phyloP scores from a whole-genome alignment of 2,329 filamentous ascomycete genomes.

The Didymella lethalis region DNA sequence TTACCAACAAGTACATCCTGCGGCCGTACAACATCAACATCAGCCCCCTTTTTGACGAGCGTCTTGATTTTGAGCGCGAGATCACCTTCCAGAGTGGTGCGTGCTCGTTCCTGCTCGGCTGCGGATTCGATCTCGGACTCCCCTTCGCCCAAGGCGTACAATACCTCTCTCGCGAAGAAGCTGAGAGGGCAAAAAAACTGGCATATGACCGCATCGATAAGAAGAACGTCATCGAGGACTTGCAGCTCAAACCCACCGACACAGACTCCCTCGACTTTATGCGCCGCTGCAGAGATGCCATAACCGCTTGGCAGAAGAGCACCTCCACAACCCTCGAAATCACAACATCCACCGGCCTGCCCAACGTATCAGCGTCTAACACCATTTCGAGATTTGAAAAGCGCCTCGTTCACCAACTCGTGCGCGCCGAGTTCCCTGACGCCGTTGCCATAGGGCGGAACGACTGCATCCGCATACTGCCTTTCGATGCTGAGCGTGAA shows the following conservation, averaged over 20 bases:
- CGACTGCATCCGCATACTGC: constrained; percentile 55
- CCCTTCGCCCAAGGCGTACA: constrained; percentile 66
- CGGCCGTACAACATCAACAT: constrained; percentile 72
- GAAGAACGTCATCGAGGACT: constrained; percentile 48
- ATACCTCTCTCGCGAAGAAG: constrained; percentile 69
- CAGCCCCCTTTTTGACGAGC: constrained; percentile 63
- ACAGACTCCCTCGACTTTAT: constrained; percentile 62
- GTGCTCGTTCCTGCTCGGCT: constrained; percentile 66
- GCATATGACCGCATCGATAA: constrained; percentile 54
- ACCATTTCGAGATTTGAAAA: constrained; percentile 63
- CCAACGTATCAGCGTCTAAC: constrained; percentile 22
- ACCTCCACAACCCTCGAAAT: constrained; percentile 34
- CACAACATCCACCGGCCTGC: constrained; percentile 40
- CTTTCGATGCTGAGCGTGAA: constrained; percentile 55
- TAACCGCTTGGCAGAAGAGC: constrained; percentile 56
- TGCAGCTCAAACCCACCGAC: constrained; percentile 62
- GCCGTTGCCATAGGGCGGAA: constrained; percentile 54
- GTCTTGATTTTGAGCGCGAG: constrained; percentile 66
- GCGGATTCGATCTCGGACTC: constrained; percentile 65
- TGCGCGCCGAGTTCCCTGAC: constrained; percentile 67
- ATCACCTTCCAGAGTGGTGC: constrained; percentile 67
- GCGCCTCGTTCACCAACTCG: constrained; percentile 70
- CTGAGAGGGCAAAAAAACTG: constrained; percentile 56
- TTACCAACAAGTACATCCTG: constrained; percentile 60
- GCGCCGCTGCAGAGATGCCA: constrained; percentile 53